These are phyloP conservation scores for Aspergillus texensis DNA, from an alignment of 2,329 filamentous ascomycete genomes.

Conservation along the genomic window DNA sequence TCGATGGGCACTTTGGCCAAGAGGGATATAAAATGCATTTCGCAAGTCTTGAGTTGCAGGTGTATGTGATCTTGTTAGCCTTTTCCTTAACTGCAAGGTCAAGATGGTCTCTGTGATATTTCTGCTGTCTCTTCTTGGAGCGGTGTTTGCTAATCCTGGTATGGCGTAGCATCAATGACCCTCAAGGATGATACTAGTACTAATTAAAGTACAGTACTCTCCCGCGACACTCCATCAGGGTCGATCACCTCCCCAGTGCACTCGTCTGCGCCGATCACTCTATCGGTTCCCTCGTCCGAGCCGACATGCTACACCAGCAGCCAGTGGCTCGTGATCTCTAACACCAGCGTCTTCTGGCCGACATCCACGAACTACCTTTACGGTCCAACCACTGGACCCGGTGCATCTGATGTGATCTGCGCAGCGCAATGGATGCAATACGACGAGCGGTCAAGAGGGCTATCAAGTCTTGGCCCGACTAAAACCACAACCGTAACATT, in stretches of 20 bases:
- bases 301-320: constrained; percentile 17
- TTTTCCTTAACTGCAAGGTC: background rate
- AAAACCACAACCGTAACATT: constrained; percentile 11
- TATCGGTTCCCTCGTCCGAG: background rate
- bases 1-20: background rate
- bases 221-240: background rate
- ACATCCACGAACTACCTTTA: constrained; percentile 28
- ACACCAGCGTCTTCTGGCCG: constrained; percentile 28
- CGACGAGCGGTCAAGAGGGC: constrained; percentile 13
- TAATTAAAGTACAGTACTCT: background rate
- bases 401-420: constrained; percentile 23
- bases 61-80: background rate
- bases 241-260: background rate
- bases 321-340: constrained; percentile 34
- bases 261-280: background rate
- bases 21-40: background rate
- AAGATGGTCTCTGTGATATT: background rate
- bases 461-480: constrained; percentile 21
- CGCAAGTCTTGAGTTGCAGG: no score
- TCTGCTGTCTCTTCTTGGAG: background rate
- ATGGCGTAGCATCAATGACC: background rate
- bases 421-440: constrained; percentile 25
- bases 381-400: constrained; percentile 24
- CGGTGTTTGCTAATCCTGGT: background rate
- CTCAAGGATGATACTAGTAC: no score